Evolutionary conservation across 2,329 filamentous ascomycete species (phyloP).

Genomic region (Zymoseptoria crescenta): DNA sequence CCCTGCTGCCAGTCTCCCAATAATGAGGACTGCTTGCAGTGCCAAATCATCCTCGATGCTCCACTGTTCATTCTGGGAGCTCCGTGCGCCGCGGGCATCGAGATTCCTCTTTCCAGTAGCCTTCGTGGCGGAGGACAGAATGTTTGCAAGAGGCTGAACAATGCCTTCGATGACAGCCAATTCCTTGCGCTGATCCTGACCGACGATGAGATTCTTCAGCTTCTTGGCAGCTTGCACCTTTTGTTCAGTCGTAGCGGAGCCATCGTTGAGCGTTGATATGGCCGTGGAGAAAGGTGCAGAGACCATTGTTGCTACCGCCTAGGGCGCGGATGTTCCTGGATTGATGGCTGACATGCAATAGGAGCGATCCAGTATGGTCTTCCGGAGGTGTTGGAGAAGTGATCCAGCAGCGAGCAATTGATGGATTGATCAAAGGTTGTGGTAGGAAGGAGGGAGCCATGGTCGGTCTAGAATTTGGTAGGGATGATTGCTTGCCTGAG

Average conservation of each 20-base stretch:
- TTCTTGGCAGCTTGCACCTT: constrained; percentile 52
- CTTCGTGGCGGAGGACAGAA: constrained; percentile 41
- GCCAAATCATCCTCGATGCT: constrained; percentile 59
- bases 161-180: constrained; percentile 64
- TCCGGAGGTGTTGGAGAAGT: background rate
- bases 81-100: constrained; percentile 39
- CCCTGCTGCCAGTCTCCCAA: constrained; percentile 81
- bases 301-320: background rate
- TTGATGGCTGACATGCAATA: background rate
- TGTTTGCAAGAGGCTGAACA: constrained; percentile 52
- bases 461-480: background rate
- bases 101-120: constrained; percentile 42
- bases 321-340: background rate
- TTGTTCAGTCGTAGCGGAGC: constrained; percentile 28
- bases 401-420: background rate
- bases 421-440: background rate
- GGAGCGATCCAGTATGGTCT: background rate
- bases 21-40: constrained; percentile 74
- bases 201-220: constrained; percentile 84
- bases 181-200: constrained; percentile 81
- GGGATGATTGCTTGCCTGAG: background rate
- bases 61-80: constrained; percentile 32
- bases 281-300: background rate
- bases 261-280: constrained; percentile 15
- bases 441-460: background rate